A percentile compares a stretch with the other conserved stretches of the same genome.
Evolutionary conservation across 73 alveolate genomes (phyloP).

Genomic region (Paramecium pentaurelia): DNA sequence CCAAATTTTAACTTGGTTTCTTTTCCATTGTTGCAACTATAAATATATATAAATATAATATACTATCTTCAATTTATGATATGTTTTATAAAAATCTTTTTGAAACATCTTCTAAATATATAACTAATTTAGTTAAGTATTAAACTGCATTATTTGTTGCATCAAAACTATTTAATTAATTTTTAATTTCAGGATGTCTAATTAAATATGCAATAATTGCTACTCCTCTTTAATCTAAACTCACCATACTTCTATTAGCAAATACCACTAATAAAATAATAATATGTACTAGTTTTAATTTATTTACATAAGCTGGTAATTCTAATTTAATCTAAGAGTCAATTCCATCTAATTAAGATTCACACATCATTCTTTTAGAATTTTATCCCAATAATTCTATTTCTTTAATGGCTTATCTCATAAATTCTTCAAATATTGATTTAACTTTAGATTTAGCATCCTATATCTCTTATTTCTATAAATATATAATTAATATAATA

Average conservation of each 20-base stretch:
- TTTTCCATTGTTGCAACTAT: neutral
- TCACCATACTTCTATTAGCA: neutral
- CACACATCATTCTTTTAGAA: neutral
- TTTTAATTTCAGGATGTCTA: neutral
- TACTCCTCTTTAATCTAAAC: slow-evolving; percentile 7
- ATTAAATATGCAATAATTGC: neutral
- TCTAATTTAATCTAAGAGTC: neutral
- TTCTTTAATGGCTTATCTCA: neutral
- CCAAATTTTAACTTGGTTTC: neutral
- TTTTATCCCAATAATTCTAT: neutral
- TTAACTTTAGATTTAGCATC: neutral
- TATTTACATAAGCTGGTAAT: neutral
- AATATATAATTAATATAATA: neutral
- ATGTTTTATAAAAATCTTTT: neutral
- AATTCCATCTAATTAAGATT: neutral
- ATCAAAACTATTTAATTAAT: neutral
- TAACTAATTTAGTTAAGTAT: neutral
- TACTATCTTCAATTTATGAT: neutral
- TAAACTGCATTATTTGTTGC: neutral
- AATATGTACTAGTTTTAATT: neutral
- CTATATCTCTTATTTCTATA: neutral
- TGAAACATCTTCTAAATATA: neutral
- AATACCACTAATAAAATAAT: neutral
- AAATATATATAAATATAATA: neutral
- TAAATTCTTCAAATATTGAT: neutral